phyloP scores from a whole-genome alignment of 2,329 filamentous ascomycete genomes.

The Hymenoscyphus fraxineus region DNA sequence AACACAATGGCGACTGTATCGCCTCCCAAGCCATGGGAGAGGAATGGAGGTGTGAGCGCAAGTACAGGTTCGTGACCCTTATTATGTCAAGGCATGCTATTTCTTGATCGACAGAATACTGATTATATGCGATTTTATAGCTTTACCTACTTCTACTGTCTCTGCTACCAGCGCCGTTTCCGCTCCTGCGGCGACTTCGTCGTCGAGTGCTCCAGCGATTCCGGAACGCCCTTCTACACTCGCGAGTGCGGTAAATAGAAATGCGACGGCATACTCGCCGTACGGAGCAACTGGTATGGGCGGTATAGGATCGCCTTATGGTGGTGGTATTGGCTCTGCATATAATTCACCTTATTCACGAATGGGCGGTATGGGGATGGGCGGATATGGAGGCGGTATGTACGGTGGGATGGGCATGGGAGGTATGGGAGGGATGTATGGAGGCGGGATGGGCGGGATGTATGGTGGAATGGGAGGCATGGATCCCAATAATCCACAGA shows the following conservation, averaged over 20 bases:
- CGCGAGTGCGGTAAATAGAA: conserved; percentile 77
- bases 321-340: conserved; percentile 35
- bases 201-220: conserved; percentile 58
- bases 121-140: conserved; percentile 19
- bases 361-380: conserved; percentile 38
- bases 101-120: not conserved
- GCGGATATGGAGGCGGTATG: conserved; percentile 38
- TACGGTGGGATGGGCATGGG: conserved; percentile 36
- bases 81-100: not conserved
- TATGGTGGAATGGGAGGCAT: conserved; percentile 46
- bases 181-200: conserved; percentile 39
- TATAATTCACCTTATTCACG: conserved; percentile 51
- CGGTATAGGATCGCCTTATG: conserved; percentile 32
- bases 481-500: conserved; percentile 85
- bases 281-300: conserved; percentile 47
- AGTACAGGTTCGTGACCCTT: conserved; percentile 30
- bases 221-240: conserved; percentile 79
- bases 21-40: conserved; percentile 97
- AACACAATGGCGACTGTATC: conserved; percentile 55
- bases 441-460: conserved; percentile 44
- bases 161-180: conserved; percentile 41
- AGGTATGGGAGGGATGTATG: conserved; percentile 38
- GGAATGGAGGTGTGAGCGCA: conserved; percentile 45
- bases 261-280: conserved; percentile 75
- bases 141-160: conserved; percentile 37